These are phyloP conservation scores for Chrysoporthe austroafricana DNA, from an alignment of 2,329 filamentous ascomycete species.

Conservation along the genomic window DNA sequence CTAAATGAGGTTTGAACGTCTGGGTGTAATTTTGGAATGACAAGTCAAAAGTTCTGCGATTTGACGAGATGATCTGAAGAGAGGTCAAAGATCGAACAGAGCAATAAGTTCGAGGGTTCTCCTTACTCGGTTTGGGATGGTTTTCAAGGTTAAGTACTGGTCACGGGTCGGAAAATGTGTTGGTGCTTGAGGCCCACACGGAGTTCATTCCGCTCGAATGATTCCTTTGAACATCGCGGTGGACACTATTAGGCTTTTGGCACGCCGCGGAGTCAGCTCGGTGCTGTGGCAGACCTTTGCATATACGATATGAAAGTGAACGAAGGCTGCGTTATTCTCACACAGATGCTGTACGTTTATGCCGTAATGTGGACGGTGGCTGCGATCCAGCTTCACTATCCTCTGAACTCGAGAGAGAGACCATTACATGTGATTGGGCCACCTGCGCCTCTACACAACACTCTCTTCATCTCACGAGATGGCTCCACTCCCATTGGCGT, in stretches of 20 bases:
- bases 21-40: background rate
- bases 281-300: background rate
- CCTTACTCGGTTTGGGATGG: background rate
- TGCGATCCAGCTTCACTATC: background rate
- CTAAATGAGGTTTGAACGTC: background rate
- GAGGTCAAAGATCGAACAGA: background rate
- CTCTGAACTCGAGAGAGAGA: background rate
- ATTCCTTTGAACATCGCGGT: background rate
- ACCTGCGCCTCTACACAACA: background rate
- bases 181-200: background rate
- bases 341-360: background rate
- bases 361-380: background rate
- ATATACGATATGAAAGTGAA: background rate
- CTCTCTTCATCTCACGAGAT: background rate
- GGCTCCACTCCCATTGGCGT: no score
- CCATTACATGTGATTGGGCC: background rate
- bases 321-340: background rate
- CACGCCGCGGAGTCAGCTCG: background rate
- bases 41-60: background rate
- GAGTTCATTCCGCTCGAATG: background rate
- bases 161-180: constrained; percentile 4
- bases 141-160: background rate
- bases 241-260: background rate
- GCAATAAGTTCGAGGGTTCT: constrained; percentile 1
- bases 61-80: background rate